Percentiles rank a stretch among this genome's conserved stretches.
Evolutionary conservation across 2,329 filamentous ascomycete genomes (phyloP).

Genomic region (Talaromyces piceae): DNA sequence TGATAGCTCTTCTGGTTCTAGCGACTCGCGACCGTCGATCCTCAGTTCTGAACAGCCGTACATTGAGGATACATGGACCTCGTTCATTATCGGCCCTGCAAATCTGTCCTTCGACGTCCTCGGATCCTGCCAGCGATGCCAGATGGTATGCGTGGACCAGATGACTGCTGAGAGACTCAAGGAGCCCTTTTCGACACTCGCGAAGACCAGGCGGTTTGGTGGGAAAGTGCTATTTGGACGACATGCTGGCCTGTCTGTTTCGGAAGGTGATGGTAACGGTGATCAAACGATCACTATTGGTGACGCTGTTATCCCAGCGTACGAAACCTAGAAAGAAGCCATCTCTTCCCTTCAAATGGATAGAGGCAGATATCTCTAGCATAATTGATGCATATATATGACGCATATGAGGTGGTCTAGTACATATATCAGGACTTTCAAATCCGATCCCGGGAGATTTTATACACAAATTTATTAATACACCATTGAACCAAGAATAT

Average conservation of each 20-base stretch:
- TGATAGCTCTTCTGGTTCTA: slow-evolving; percentile 5
- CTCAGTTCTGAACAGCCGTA: slow-evolving; percentile 51
- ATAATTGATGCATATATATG: too few relatives aligned
- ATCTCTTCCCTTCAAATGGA: too few relatives aligned
- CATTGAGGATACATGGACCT: slow-evolving; percentile 71
- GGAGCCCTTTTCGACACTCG: slow-evolving; percentile 82
- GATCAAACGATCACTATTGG: slow-evolving; percentile 31
- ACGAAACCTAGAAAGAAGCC: too few relatives aligned
- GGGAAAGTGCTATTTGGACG: slow-evolving; percentile 86
- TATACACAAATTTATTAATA: slow-evolving; percentile 11
- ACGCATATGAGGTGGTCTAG: background rate
- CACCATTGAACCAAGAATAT: slow-evolving; percentile 8
- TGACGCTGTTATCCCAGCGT: slow-evolving; percentile 29
- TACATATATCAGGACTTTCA: background rate
- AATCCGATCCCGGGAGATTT: background rate
- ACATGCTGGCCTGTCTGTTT: slow-evolving; percentile 49
- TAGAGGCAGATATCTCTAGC: too few relatives aligned
- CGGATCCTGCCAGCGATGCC: slow-evolving; percentile 79
- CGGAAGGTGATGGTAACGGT: slow-evolving; percentile 12
- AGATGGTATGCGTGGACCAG: slow-evolving; percentile 95
- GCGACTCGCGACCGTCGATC: background rate
- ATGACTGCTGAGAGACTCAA: slow-evolving; percentile 66
- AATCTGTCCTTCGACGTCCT: slow-evolving; percentile 50
- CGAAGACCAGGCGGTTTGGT: slow-evolving; percentile 74
- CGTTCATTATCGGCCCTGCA: slow-evolving; percentile 53